Conservation (phyloP, 371 early-diverging fungal genomes). For the Conidiobolus incongruus region DNA sequence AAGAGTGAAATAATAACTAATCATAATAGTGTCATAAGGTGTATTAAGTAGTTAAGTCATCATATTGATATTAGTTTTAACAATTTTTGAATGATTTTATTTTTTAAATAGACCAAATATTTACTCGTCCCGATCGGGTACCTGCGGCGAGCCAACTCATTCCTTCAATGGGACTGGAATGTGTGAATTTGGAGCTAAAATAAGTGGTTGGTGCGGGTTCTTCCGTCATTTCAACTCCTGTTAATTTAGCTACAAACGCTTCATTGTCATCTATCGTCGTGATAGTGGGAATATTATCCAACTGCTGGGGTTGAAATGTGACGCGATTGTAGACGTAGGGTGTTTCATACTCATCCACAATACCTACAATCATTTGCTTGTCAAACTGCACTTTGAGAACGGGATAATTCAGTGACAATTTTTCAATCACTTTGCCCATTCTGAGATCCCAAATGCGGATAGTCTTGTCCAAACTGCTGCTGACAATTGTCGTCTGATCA, state of each 20-base stretch:
- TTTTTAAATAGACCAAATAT: background rate
- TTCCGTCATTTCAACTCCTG: no score
- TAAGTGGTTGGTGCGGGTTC: no score
- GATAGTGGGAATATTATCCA: background rate
- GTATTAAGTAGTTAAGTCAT: no score
- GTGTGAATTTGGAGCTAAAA: no score
- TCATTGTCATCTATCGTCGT: background rate
- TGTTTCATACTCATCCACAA: conserved; percentile 17
- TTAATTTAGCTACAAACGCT: background rate
- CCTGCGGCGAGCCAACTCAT: no score
- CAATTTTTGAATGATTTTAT: background rate
- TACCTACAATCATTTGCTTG: conserved; percentile 20
- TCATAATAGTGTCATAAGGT: no score
- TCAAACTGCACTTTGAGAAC: conserved; percentile 35
- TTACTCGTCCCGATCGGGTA: background rate
- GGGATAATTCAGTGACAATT: conserved; percentile 21
- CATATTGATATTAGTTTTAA: no score
- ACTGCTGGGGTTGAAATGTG: conserved; percentile 17
- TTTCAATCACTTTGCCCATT: conserved; percentile 37
- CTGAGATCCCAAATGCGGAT: conserved; percentile 72
- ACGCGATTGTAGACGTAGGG: conserved; percentile 32
- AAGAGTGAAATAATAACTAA: no score
- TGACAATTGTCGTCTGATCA: conserved; percentile 50
- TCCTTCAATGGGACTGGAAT: no score
- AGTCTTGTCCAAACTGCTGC: conserved; percentile 55